phyloP scores from a whole-genome alignment of 352 stramenopile genomes.

The Globisporangium cederbergense region DNA sequence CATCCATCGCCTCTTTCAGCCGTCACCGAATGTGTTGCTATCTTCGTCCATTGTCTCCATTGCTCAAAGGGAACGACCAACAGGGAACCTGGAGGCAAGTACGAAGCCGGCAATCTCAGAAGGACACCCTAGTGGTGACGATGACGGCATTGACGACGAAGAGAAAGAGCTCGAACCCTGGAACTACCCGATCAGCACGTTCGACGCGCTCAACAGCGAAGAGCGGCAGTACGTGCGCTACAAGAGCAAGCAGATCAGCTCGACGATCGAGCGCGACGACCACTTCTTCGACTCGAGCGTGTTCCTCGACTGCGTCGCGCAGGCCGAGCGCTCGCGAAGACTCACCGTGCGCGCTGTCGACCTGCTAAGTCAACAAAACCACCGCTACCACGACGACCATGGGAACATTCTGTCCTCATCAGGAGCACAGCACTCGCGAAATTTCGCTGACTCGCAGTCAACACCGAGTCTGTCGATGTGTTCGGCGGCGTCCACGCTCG shows the following conservation, averaged over 20 bases:
- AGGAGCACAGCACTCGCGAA: neutral
- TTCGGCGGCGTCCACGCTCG: conserved; percentile 19
- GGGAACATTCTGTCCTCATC: neutral
- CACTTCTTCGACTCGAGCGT: conserved; percentile 62
- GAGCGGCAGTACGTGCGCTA: conserved; percentile 64
- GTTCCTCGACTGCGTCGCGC: conserved; percentile 66
- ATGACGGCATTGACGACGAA: neutral
- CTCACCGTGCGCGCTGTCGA: conserved; percentile 59
- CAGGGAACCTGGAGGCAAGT: neutral
- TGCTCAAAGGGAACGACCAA: neutral
- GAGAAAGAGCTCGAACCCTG: conserved; percentile 33
- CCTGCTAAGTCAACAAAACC: conserved; percentile 20
- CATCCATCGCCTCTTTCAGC: conserved; percentile 13
- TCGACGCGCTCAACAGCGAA: conserved; percentile 52
- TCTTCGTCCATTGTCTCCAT: neutral
- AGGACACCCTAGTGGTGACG: neutral
- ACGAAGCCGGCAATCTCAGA: neutral
- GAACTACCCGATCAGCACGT: conserved; percentile 66
- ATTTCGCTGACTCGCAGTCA: conserved; percentile 13
- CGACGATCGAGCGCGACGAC: conserved; percentile 54
- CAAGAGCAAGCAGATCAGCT: conserved; percentile 53
- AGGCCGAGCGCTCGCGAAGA: conserved; percentile 57
- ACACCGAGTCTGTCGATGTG: conserved; percentile 20
- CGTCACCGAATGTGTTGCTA: neutral
- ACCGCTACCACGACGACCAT: neutral